Evolutionary conservation across 2,329 filamentous ascomycete genomes (phyloP), one percentile per base, ranked within the genome.

Genomic region (Ascochyta viciae-villosae): DNA sequence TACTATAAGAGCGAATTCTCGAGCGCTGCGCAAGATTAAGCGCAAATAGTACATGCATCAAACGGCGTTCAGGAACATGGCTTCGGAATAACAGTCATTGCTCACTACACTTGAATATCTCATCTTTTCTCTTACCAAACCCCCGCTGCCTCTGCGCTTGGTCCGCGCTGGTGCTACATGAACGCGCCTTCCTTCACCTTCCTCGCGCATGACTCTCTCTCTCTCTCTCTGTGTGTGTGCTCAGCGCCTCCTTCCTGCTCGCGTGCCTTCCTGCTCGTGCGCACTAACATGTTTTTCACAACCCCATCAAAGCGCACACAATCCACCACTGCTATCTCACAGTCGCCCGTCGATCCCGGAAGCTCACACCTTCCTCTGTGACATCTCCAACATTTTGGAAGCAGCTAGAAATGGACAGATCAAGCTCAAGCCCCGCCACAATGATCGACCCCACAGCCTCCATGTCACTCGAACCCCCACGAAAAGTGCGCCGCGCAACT

Each of bases 1-100:
- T 70, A 70, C 40, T 73, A 72, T 35, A 51, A 71, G 49, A 52
- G 38, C 24, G 66, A 69, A 48, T 68, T 72, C 34, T 68, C 63
- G n/a, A 68, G 56, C 29, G 62, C 68, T 40, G 61, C 58, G 12
- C 62, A 63, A 29, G 60, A 65, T 34, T 69, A 54, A 60, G 29
- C 10, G 26, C 16, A n/a, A 19, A 6, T 16, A 12, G 24, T 24
- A 13, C 33, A 33, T 59, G 60, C 60, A 63, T 60, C 12, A 34
- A 38, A 26, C 10, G 56, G 62, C 60, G 60, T 65, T 56, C 34
- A 58, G 40, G 50, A 38, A 38, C 16, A 42, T 10, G 38, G 47
- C 33, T 42, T 43, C 3, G 27, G 42, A 39, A 43, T 56, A 51
- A 33, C 42, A 51, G 19, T 8, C 15, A 41, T n/a, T 37, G 29